These are phyloP conservation scores for Sugiyamaella qingdaonensis DNA, from an alignment of 805 yeast species.

Conservation along the genomic window DNA sequence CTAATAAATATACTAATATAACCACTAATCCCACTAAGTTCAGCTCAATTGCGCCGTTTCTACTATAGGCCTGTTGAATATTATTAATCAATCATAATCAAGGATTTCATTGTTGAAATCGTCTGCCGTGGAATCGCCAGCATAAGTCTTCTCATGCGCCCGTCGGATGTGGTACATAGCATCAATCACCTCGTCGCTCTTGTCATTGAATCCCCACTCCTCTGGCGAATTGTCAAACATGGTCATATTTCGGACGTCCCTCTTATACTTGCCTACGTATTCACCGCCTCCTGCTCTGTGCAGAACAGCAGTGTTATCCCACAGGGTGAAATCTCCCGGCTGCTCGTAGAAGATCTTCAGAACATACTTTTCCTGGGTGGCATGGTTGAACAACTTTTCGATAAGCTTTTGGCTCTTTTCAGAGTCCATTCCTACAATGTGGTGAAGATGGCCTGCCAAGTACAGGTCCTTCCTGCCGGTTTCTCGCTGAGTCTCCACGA, in stretches of 20 bases:
- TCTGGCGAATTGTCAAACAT: conserved; percentile 10
- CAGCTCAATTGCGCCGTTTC: too few species aligned
- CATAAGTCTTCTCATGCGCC: conserved; percentile 11
- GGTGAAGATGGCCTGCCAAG: conserved; percentile 12
- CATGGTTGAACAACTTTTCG: conserved; percentile 10
- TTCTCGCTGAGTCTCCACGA: conserved; percentile 10
- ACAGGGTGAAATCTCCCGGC: conserved; percentile 8
- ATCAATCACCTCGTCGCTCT: conserved; percentile 3
- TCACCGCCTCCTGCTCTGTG: conserved; percentile 11
- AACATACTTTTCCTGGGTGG: conserved; percentile 8
- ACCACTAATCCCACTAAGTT: too few species aligned
- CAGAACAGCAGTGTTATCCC: conserved; percentile 10
- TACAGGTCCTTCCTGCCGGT: conserved; percentile 11
- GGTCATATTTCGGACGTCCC: conserved; percentile 11
- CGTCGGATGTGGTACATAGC: conserved; percentile 4
- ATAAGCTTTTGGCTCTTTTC: conserved; percentile 7
- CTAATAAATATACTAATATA: too few species aligned
- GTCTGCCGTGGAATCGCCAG: conserved; percentile 1
- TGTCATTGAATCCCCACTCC: conserved; percentile 10
- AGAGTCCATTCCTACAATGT: conserved; percentile 10
- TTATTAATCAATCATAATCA: conserved; percentile 4
- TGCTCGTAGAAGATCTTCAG: conserved; percentile 4
- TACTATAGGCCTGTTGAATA: not conserved
- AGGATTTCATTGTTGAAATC: conserved; percentile 9
- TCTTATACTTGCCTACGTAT: conserved; percentile 4